These are phyloP conservation scores for Terana coerulea DNA, from an alignment of 768 basidiomycete species.

Conservation along the genomic window DNA sequence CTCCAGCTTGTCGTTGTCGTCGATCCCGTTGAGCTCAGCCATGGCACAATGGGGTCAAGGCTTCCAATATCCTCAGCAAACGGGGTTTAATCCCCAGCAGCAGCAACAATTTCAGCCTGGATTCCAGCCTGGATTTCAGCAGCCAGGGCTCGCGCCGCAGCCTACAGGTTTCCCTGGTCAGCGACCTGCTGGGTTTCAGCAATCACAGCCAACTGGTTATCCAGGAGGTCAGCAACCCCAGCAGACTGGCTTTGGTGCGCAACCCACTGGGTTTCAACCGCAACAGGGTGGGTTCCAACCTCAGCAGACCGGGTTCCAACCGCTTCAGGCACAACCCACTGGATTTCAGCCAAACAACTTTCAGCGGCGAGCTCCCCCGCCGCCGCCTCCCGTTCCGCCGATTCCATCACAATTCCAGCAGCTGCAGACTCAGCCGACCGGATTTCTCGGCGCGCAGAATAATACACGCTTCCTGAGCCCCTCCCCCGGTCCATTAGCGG, in stretches of 20 bases:
- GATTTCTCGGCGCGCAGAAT: slow-evolving; percentile 41
- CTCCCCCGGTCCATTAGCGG: slow-evolving; percentile 47
- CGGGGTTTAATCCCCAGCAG: slow-evolving; percentile 55
- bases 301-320: slow-evolving; percentile 46
- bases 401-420: slow-evolving; percentile 61
- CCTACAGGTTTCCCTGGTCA: slow-evolving; percentile 46
- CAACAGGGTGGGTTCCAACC: slow-evolving; percentile 33
- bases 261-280: slow-evolving; percentile 60
- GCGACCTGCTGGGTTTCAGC: slow-evolving; percentile 27
- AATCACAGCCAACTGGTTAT: slow-evolving; percentile 59
- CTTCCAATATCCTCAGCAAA: slow-evolving; percentile 74
- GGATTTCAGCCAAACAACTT: slow-evolving; percentile 30
- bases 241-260: slow-evolving; percentile 55
- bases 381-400: slow-evolving; percentile 58
- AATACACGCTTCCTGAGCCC: slow-evolving; percentile 50
- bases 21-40: slow-evolving; percentile 19
- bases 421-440: slow-evolving; percentile 33
- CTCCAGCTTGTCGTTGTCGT: slow-evolving; percentile 2
- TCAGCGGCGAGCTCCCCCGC: slow-evolving; percentile 44
- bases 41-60: slow-evolving; percentile 80
- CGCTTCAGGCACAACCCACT: slow-evolving; percentile 34
- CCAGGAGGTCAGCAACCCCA: slow-evolving; percentile 46
- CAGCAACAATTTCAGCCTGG: slow-evolving; percentile 35
- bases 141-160: slow-evolving; percentile 52
- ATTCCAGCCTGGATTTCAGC: slow-evolving; percentile 35